Percentiles rank a stretch among this genome's conserved stretches.
Evolutionary conservation across 1,284 basidiomycete species (phyloP).

Genomic region (Naganishia sp.): DNA sequence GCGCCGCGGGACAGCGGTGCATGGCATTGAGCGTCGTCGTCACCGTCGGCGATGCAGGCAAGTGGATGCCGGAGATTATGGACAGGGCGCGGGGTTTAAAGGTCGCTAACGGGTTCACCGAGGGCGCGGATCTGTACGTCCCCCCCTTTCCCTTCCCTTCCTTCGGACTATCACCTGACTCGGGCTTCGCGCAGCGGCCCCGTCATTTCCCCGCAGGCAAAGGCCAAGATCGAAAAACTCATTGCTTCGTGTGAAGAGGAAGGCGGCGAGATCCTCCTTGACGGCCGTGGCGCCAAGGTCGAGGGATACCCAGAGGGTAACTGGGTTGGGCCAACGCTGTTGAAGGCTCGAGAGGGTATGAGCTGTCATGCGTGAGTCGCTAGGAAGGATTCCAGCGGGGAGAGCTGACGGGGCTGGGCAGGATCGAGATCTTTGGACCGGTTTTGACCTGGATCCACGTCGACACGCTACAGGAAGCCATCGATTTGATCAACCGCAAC

Average conservation of each 20-base stretch:
- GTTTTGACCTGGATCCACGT: slow-evolving; percentile 78
- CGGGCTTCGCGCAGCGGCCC: slow-evolving; percentile 67
- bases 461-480: slow-evolving; percentile 85
- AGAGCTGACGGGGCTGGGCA: slow-evolving; percentile 45
- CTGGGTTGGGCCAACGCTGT: slow-evolving; percentile 91
- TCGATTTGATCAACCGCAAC: slow-evolving; percentile 86
- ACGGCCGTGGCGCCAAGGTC: slow-evolving; percentile 73
- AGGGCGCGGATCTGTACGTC: slow-evolving; percentile 77
- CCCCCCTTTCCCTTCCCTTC: not conserved
- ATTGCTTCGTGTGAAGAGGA: slow-evolving; percentile 80
- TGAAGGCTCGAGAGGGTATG: slow-evolving; percentile 82
- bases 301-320: slow-evolving; percentile 84
- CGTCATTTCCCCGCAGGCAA: slow-evolving; percentile 85
- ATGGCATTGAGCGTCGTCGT: slow-evolving; percentile 60
- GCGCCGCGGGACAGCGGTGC: slow-evolving; percentile 87
- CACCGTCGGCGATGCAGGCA: slow-evolving; percentile 77
- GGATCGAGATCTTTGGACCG: slow-evolving; percentile 94
- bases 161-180: not conserved
- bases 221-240: slow-evolving; percentile 72
- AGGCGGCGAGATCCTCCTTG: slow-evolving; percentile 84
- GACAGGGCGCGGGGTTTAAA: slow-evolving; percentile 79
- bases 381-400: not conserved
- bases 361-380: slow-evolving; percentile 73
- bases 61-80: slow-evolving; percentile 84
- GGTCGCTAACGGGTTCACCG: slow-evolving; percentile 88